Percentiles rank a stretch among this genome's conserved stretches.
Evolutionary conservation across 106 monocot genomes (phyloP).

Genomic region (Phalaenopsis aphrodite): DNA sequence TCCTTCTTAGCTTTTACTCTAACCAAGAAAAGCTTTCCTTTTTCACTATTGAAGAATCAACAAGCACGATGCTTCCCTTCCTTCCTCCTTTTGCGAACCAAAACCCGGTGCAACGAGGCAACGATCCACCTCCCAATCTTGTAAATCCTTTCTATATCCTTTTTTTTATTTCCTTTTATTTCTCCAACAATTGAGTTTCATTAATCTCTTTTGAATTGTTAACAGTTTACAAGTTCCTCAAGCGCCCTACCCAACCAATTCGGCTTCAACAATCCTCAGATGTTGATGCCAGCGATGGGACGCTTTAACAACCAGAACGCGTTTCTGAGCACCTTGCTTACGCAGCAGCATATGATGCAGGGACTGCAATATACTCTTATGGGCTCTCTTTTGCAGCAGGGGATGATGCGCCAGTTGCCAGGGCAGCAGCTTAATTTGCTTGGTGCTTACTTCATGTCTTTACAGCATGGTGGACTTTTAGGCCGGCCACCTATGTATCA

Average conservation of each 20-base stretch:
- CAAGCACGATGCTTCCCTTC: conserved; percentile 8
- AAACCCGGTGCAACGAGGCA: conserved; percentile 1
- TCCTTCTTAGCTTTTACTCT: background rate
- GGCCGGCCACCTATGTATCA: background rate
- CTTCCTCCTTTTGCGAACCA: conserved; percentile 2
- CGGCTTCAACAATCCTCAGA: conserved; percentile 4
- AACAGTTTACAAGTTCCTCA: background rate
- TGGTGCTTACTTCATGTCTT: background rate
- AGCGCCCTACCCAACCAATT: background rate
- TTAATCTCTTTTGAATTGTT: background rate
- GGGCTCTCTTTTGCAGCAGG: background rate
- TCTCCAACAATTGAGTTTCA: background rate
- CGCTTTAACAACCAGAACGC: conserved; percentile 4
- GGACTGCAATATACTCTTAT: conserved; percentile 3
- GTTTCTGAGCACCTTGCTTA: background rate
- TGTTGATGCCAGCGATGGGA: background rate
- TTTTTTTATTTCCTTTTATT: background rate
- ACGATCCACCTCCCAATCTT: conserved; percentile 4
- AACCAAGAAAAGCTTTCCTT: background rate
- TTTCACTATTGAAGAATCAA: background rate
- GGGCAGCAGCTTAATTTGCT: conserved; percentile 7
- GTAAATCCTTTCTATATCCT: background rate
- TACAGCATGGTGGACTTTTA: background rate
- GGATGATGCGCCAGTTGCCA: background rate
- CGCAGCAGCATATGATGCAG: conserved; percentile 2